Percentiles rank a stretch among this genome's conserved stretches.
These are phyloP conservation scores for Tricholoma flavovirens DNA, from an alignment of 768 basidiomycete genomes.

Conservation along the genomic window DNA sequence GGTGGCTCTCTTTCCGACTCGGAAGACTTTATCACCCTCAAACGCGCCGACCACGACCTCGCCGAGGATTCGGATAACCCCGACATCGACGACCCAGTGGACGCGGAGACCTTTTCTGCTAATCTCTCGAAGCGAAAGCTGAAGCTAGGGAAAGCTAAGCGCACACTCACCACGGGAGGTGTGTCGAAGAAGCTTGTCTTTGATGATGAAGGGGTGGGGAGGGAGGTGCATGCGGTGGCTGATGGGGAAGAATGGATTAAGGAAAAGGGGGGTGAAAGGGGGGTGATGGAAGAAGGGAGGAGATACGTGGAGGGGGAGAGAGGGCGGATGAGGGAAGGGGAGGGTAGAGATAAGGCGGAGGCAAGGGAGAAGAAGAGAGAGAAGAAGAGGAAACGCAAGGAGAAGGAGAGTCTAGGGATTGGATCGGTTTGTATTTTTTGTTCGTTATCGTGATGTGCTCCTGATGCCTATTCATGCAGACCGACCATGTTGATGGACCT, in stretches of 20 bases:
- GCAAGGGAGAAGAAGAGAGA: constrained; percentile 86
- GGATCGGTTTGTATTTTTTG: constrained; percentile 18
- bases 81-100: constrained; percentile 37
- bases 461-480: constrained; percentile 17
- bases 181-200: constrained; percentile 75
- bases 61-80: neutral
- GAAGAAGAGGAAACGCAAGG: constrained; percentile 80
- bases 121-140: constrained; percentile 85
- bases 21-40: constrained; percentile 92
- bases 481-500: constrained; percentile 28
- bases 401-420: constrained; percentile 25
- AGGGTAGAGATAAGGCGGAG: constrained; percentile 73
- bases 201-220: constrained; percentile 80
- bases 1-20: constrained; percentile 15
- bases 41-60: constrained; percentile 71
- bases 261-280: constrained; percentile 56
- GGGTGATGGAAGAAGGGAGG: constrained; percentile 59
- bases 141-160: constrained; percentile 69
- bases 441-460: neutral
- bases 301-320: constrained; percentile 72
- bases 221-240: constrained; percentile 79
- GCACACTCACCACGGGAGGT: constrained; percentile 60
- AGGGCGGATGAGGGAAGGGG: constrained; percentile 62
- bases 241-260: constrained; percentile 67
- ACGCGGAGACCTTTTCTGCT: constrained; percentile 25